Base-by-base conservation (phyloP, 108 stramenopile species). In the Bacterosira constricta region DNA sequence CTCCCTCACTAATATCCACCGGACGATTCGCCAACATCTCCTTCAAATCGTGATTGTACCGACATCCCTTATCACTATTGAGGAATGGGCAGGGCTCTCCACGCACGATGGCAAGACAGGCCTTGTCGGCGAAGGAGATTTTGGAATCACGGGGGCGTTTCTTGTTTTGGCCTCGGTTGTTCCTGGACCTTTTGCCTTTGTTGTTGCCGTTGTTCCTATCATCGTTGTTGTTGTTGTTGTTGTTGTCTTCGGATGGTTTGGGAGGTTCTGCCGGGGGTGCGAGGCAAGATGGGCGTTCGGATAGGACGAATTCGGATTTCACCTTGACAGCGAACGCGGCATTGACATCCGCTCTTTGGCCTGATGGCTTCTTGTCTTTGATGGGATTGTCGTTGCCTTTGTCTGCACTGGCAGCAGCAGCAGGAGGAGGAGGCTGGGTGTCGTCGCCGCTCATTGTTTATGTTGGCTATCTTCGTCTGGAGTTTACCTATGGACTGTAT, bases 41-140 rank as follows among this genome's bases (percentile, higher is more conserved):
- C 63, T 84, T 80, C 17, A 95, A 15, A 58, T 97, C 92, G 70
- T 97, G 96, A 63, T 77, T 91, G 74, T 83, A 97, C n/a, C 76
- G 68, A 62, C 96, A 96, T 13, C 59, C 66, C 5, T 82, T 76
- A 20, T 39, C 71, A 12, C 79, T 75, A 1, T 30, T 18, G n/a
- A 37, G 35, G 39, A 55, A 89, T 8, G 87, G 83, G 64, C 91
- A 92, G 4, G 46, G 15, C 11, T 77, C 78, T 0, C 88, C 90
- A 17, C 77, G 64, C 2, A 95, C 47, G 4, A 90, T 37, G 12
- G 83, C 60, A 10, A 88, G 47, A 62, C 94, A 95, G 0, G 89
- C 57, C 75, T 87, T 90, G 17, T 86, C 76, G 20, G 58, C 63
- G 39, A 63, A 37, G 13, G 72, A 70, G 29, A 79, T 64, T 32